Conservation (phyloP, 805 yeast genomes). For the Nakazawaea ernobii region DNA sequence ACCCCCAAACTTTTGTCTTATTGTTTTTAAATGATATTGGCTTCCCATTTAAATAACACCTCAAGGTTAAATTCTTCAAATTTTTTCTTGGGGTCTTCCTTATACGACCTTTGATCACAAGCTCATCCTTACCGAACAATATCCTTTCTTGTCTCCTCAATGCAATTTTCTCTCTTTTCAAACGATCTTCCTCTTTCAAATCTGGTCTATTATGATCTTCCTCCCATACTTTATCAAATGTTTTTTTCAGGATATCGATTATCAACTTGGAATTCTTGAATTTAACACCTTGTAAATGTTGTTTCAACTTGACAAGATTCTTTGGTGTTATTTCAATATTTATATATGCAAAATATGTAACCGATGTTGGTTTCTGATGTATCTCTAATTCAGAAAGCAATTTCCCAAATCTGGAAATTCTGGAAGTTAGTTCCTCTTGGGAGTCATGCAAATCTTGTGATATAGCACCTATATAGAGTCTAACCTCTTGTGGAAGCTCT, state of each 20-base stretch:
- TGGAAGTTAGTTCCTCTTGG: conserved; percentile 38
- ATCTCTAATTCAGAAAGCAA: conserved; percentile 41
- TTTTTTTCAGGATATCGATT: conserved; percentile 58
- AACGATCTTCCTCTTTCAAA: conserved; percentile 18
- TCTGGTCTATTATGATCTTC: conserved; percentile 39
- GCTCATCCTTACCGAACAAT: conserved; percentile 12
- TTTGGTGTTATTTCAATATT: conserved; percentile 47
- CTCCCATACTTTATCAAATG: conserved; percentile 41
- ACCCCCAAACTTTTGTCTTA: conserved; percentile 89
- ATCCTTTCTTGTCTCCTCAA: conserved; percentile 33
- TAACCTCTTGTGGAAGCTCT: background rate
- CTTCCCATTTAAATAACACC: conserved; percentile 56
- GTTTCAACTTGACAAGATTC: conserved; percentile 43
- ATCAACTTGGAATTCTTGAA: conserved; percentile 69
- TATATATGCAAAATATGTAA: conserved; percentile 59
- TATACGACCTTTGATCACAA: conserved; percentile 46
- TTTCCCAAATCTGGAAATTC: conserved; percentile 62
- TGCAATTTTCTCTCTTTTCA: conserved; percentile 28
- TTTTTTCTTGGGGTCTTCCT: conserved; percentile 52
- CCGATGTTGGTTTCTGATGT: conserved; percentile 49
- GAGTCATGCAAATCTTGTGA: conserved; percentile 45
- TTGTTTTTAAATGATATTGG: conserved; percentile 51
- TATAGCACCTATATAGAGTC: conserved; percentile 65
- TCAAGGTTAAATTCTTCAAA: conserved; percentile 51
- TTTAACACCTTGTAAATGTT: conserved; percentile 60